A percentile compares a stretch with the other conserved stretches of the same genome.
These are phyloP conservation scores for Trypanosoma congolense DNA, from an alignment of 208 protist species.

Conservation along the genomic window DNA sequence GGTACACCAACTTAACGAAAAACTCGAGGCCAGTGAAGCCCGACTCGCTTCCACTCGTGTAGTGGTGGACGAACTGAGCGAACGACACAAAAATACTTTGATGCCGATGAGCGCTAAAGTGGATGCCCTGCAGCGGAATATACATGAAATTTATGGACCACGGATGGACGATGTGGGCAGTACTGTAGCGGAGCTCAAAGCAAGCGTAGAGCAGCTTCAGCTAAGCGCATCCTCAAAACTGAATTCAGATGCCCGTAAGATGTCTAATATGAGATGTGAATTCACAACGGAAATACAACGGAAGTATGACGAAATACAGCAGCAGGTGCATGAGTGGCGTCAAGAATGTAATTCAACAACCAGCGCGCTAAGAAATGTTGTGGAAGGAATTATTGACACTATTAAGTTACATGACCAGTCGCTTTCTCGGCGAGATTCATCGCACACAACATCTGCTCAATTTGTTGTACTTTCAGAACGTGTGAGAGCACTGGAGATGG, in stretches of 20 bases:
- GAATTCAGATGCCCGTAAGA: slow-evolving; percentile 7
- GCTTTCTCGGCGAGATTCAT: not conserved
- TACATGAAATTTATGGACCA: slow-evolving; percentile 15
- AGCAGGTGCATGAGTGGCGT: slow-evolving; percentile 5
- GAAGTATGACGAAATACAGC: slow-evolving; percentile 11
- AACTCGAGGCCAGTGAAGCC: slow-evolving; percentile 16
- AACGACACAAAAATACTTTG: slow-evolving; percentile 7
- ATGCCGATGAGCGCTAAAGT: slow-evolving; percentile 15
- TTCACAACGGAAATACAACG: not conserved
- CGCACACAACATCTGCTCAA: not conserved
- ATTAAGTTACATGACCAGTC: slow-evolving; percentile 8
- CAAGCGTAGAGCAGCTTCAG: slow-evolving; percentile 22
- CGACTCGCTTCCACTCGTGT: slow-evolving; percentile 16
- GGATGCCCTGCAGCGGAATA: slow-evolving; percentile 16
- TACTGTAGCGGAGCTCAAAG: slow-evolving; percentile 10
- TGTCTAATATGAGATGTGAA: slow-evolving; percentile 17
- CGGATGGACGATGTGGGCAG: slow-evolving; percentile 10
- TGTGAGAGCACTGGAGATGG: not conserved
- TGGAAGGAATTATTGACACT: slow-evolving; percentile 3
- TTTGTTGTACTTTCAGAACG: slow-evolving; percentile 1
- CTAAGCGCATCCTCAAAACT: not conserved
- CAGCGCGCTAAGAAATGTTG: slow-evolving; percentile 1
- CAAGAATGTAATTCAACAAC: slow-evolving; percentile 6
- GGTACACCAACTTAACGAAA: slow-evolving; percentile 11
- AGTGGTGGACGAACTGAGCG: slow-evolving; percentile 22